Conservation (phyloP, 2,329 filamentous ascomycete species). For the Leptoxyphium fumago region DNA sequence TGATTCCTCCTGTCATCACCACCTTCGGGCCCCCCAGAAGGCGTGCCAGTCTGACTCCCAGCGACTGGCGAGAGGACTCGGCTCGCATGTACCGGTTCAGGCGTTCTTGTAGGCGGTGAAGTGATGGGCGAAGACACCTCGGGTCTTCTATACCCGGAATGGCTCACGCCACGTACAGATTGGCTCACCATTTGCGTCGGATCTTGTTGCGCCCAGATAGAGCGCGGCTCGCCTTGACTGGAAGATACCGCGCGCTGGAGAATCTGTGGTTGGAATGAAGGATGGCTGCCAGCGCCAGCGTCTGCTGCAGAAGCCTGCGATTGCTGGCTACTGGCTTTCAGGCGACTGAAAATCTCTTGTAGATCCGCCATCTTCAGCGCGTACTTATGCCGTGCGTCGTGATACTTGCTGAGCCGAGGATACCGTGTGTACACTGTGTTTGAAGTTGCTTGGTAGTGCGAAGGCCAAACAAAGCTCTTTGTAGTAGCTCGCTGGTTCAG, state of each 20-base stretch:
- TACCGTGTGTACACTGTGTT: too few species aligned
- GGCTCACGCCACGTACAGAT: constrained; percentile 6
- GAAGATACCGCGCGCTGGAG: not conserved
- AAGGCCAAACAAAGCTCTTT: too few species aligned
- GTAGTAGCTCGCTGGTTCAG: too few species aligned
- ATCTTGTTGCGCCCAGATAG: constrained; percentile 1
- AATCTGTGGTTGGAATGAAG: not conserved
- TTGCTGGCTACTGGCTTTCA: constrained; percentile 16
- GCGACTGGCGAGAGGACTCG: constrained; percentile 44
- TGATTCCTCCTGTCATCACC: constrained; percentile 26
- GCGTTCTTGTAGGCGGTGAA: constrained; percentile 39
- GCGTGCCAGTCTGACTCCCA: constrained; percentile 22
- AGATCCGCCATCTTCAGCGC: constrained; percentile 25
- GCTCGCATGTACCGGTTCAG: constrained; percentile 41
- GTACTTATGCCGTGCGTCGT: constrained; percentile 1
- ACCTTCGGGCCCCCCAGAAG: constrained; percentile 26
- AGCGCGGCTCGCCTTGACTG: not conserved
- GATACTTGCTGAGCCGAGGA: not conserved
- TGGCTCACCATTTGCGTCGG: constrained; percentile 2
- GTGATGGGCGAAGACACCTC: constrained; percentile 44
- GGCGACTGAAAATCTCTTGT: constrained; percentile 29
- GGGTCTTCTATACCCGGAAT: constrained; percentile 21
- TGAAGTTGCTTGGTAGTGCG: too few species aligned
- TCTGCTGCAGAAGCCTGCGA: constrained; percentile 1
- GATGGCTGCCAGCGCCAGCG: not conserved